Base-by-base conservation (phyloP, 768 basidiomycete genomes). In the Suillus fuscotomentosus region DNA sequence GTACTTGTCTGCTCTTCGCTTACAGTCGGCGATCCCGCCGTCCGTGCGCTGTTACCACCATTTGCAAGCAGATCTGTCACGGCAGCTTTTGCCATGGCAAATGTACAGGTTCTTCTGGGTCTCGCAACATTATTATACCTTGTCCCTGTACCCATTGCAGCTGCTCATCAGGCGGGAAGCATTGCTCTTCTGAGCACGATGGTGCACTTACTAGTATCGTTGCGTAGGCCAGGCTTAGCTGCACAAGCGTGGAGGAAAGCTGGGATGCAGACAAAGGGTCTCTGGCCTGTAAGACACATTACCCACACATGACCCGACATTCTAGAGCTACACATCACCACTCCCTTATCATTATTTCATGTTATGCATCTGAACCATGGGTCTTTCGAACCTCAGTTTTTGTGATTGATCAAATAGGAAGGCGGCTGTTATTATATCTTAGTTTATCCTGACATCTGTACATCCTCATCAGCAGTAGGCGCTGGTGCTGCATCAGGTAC, bases 131-230 rank as follows among this genome's bases (percentile, higher is more conserved):
- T 99, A 27, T 75, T 98, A 14, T 97, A 97, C 76, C 84, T 98
- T 43, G 97, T 99, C 2, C 97, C 97, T 1, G 85, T 94, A 1
- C 93, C 93, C 2, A 79, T 99, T 3, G 97, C 97, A 9, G 94
- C 97, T 14, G 84, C 89, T 39, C 97, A 99, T 74, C 97, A 99
- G 75, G 97, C 94, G 0, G 97, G 97, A 6, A 97, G 95, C 70
- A 91, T 99, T 8, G 83, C 90, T 45, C 80, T 99, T 8, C 79
- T 99, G 55, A 95, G 91, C 24, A 85, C 91, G 5, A 86, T 95
- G 83, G 75, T 95, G 2, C 94, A 94, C 60, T 73, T 96, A 3
- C 78, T 91, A 7, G 82, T 92, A 20, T 82, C 88, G 0, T 76
- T 98, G 62, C 82, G 94, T 42, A 80, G 84, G 62, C 96, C 95